These are phyloP conservation scores for Hortiboletus campestris DNA, from an alignment of 768 basidiomycete species.

Conservation along the genomic window DNA sequence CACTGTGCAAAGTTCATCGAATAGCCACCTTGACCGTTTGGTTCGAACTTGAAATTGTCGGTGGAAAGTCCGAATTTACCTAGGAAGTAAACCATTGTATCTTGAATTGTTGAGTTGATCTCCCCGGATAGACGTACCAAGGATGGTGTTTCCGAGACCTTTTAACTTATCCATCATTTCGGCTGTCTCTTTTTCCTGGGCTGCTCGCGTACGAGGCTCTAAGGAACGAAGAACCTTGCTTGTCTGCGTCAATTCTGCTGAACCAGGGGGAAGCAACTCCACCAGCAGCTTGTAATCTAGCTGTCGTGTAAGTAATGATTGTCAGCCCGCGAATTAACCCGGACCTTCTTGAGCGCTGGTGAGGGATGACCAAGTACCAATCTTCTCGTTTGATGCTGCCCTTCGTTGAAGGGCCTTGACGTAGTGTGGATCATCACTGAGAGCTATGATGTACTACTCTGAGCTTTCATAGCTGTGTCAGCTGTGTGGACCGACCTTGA, in stretches of 20 bases:
- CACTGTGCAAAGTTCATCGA: constrained; percentile 79
- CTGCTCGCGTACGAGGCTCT: constrained; percentile 66
- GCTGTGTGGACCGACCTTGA: constrained; percentile 46
- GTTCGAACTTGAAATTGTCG: constrained; percentile 95
- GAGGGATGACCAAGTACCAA: constrained; percentile 83
- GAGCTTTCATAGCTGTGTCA: background rate
- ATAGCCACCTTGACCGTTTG: constrained; percentile 94
- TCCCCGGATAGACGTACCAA: constrained; percentile 51
- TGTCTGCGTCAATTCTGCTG: constrained; percentile 48
- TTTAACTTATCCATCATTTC: constrained; percentile 96
- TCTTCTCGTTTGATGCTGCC: constrained; percentile 78
- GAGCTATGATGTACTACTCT: constrained; percentile 46
- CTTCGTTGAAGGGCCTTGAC: constrained; percentile 86
- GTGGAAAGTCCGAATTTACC: constrained; percentile 94
- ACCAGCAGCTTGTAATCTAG: constrained; percentile 80
- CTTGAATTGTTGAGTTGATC: background rate
- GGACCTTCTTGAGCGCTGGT: constrained; percentile 82
- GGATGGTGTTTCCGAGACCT: constrained; percentile 83
- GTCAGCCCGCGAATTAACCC: background rate
- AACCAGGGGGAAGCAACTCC: constrained; percentile 55
- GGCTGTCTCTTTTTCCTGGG: constrained; percentile 81
- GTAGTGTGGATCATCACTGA: constrained; percentile 84
- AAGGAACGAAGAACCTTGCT: constrained; percentile 50
- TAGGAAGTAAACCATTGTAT: constrained; percentile 26
- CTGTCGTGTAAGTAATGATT: background rate